These are phyloP conservation scores for Sistotremastrum suecicum DNA, from an alignment of 768 basidiomycete species.

Conservation along the genomic window DNA sequence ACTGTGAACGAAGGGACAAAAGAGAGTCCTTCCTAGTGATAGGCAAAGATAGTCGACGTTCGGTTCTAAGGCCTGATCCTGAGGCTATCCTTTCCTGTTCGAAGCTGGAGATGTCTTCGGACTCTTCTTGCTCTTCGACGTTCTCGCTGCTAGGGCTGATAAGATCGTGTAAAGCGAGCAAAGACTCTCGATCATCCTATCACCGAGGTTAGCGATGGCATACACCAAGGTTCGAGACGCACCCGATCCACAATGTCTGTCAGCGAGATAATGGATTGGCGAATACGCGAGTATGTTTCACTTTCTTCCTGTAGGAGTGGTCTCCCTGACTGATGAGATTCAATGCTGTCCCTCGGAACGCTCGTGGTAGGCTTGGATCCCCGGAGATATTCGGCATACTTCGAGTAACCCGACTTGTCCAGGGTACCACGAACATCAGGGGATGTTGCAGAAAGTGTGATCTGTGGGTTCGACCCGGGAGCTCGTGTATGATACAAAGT, in stretches of 20 bases:
- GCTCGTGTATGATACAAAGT: constrained; percentile 60
- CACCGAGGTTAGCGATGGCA: neutral
- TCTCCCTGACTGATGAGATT: too few relatives aligned
- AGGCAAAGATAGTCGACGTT: constrained; percentile 1
- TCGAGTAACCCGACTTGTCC: too few relatives aligned
- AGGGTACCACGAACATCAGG: too few relatives aligned
- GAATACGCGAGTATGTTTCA: constrained; percentile 50
- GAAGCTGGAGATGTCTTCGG: neutral
- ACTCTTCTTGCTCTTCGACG: neutral
- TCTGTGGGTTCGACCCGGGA: constrained; percentile 3
- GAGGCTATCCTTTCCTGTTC: neutral
- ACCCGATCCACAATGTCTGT: constrained; percentile 70
- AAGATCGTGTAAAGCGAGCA: constrained; percentile 50
- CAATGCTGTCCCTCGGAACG: too few relatives aligned
- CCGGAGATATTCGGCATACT: too few relatives aligned
- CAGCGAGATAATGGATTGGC: constrained; percentile 70
- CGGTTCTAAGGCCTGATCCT: neutral
- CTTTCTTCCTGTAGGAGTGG: neutral
- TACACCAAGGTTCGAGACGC: constrained; percentile 15
- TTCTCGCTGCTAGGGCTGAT: neutral
- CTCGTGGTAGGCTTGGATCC: too few relatives aligned
- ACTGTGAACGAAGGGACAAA: constrained; percentile 42
- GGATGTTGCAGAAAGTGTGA: too few relatives aligned
- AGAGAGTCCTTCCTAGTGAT: constrained; percentile 16
- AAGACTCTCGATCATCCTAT: constrained; percentile 64